Evolutionary conservation across 83 land plant species (phyloP).

Genomic region (Picea engelmannii): DNA sequence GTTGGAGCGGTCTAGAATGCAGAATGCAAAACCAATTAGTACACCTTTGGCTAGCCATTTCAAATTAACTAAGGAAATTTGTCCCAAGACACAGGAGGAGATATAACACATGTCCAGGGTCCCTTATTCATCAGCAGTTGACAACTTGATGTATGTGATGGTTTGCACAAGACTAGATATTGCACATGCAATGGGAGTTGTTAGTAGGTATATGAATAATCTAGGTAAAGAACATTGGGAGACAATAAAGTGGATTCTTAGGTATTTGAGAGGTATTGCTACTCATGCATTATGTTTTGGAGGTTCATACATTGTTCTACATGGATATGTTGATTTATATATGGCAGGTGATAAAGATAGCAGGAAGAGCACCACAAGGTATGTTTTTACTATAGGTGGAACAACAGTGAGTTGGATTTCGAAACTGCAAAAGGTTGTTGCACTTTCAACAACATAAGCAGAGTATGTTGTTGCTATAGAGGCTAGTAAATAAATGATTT

Average conservation of each 20-base stretch:
- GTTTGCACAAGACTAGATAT: no score
- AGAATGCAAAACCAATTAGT: not conserved
- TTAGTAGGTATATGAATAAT: not conserved
- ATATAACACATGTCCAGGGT: no score
- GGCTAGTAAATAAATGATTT: no score
- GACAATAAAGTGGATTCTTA: not conserved
- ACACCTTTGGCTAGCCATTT: not conserved
- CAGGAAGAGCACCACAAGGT: not conserved
- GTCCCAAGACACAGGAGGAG: not conserved
- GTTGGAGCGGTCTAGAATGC: not conserved
- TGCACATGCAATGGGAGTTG: no score
- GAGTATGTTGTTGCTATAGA: no score
- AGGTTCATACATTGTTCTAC: not conserved
- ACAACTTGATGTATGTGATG: no score
- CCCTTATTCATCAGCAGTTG: no score
- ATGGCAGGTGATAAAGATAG: not conserved
- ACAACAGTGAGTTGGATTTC: not conserved
- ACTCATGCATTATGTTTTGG: not conserved
- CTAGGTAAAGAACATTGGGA: slow-evolving; percentile 10
- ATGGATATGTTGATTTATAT: not conserved
- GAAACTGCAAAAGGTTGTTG: no score
- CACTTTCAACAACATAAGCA: no score
- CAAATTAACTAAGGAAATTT: not conserved
- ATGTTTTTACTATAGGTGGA: not conserved
- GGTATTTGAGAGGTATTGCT: slow-evolving; percentile 13